These are phyloP conservation scores for Allomyces macrogynus DNA, from an alignment of 192 early-diverging fungal species.

Conservation along the genomic window DNA sequence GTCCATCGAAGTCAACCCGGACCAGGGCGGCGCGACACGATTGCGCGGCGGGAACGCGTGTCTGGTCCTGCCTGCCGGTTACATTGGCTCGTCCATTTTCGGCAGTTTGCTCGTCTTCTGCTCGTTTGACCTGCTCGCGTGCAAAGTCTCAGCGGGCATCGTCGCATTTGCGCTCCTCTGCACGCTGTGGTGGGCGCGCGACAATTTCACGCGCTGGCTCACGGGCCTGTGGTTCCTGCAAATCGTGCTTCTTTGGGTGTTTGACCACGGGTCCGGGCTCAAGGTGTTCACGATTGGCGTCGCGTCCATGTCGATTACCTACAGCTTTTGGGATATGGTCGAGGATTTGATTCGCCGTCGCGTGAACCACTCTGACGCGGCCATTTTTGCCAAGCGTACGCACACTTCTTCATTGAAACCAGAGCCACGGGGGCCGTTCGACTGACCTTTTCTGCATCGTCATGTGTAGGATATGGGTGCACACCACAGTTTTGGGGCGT, in stretches of 20 bases:
- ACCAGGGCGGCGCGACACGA: constrained; percentile 72
- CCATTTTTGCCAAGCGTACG: neutral
- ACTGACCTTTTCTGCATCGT: constrained; percentile 29
- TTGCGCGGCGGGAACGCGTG: constrained; percentile 54
- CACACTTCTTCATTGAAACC: constrained; percentile 27
- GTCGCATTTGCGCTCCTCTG: constrained; percentile 60
- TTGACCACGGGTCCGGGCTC: constrained; percentile 48
- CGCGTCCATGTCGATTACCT: constrained; percentile 85
- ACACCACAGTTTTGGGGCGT: constrained; percentile 71
- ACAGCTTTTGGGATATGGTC: constrained; percentile 87
- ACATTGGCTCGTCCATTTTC: constrained; percentile 69
- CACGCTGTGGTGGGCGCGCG: constrained; percentile 70
- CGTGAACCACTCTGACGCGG: neutral
- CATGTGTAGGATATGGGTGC: constrained; percentile 46
- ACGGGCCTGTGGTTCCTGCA: constrained; percentile 65
- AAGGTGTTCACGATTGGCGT: constrained; percentile 83
- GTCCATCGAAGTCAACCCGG: constrained; percentile 74
- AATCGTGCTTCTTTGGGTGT: constrained; percentile 67
- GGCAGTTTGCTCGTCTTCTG: constrained; percentile 88
- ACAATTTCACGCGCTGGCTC: constrained; percentile 64
- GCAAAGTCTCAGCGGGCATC: constrained; percentile 64
- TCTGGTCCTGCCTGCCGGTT: constrained; percentile 70
- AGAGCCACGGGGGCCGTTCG: constrained; percentile 69
- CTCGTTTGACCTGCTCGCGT: constrained; percentile 70
- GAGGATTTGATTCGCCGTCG: constrained; percentile 39